A percentile compares a stretch with the other conserved stretches of the same genome.
Conservation (phyloP, 441 rosid species). For the Adansonia madagascariensis region DNA sequence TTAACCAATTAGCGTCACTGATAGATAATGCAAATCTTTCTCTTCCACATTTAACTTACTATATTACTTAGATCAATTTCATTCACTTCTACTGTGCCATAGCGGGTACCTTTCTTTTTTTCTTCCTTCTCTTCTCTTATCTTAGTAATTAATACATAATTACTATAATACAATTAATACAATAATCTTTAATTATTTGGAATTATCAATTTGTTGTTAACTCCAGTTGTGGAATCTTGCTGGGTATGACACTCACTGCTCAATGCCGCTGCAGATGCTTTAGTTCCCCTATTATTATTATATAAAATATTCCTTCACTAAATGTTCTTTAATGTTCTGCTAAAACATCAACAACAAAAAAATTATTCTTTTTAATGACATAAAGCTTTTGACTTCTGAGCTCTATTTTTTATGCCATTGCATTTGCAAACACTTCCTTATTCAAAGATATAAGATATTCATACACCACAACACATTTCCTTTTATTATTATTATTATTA, state of each 20-base stretch:
- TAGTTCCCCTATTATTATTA: background rate
- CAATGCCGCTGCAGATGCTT: too few relatives aligned
- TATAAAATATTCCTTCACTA: conserved; percentile 3
- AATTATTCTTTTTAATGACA: background rate
- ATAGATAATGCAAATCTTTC: conserved; percentile 40
- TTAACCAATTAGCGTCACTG: background rate
- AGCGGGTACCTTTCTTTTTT: conserved; percentile 12
- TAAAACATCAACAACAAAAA: background rate
- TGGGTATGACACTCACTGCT: background rate
- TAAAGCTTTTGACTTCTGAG: conserved; percentile 1
- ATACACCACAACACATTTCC: background rate
- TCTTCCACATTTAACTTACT: background rate
- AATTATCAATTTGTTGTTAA: background rate
- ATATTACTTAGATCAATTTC: background rate
- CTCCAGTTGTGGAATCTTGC: conserved; percentile 14
- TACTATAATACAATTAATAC: background rate
- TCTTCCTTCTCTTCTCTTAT: background rate
- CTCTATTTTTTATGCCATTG: background rate
- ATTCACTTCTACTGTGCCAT: conserved; percentile 15
- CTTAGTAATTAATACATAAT: background rate
- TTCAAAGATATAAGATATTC: background rate
- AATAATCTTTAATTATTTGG: background rate
- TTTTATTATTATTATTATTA: background rate
- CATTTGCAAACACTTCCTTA: background rate
- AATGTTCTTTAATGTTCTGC: background rate